phyloP scores from a whole-genome alignment of 2,329 filamentous ascomycete genomes.

The Diaporthe velutina region DNA sequence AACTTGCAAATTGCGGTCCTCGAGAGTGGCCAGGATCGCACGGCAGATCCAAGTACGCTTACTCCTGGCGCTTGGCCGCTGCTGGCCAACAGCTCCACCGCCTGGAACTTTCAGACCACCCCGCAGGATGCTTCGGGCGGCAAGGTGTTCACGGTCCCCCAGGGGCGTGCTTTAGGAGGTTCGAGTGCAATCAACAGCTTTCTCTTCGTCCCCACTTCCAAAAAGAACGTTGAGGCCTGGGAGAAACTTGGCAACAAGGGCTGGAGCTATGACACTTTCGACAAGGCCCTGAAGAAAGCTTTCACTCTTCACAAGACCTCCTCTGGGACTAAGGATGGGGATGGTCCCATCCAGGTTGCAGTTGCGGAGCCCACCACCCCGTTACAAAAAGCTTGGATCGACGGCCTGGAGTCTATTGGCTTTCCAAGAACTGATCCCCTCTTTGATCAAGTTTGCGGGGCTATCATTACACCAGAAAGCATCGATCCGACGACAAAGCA shows the following conservation, averaged over 20 bases:
- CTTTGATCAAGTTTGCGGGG: conserved; percentile 28
- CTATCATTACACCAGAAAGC: conserved; percentile 25
- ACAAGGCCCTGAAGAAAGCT: conserved; percentile 2
- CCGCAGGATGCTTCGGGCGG: too few relatives aligned
- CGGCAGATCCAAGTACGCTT: too few relatives aligned
- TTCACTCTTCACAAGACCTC: conserved; percentile 4
- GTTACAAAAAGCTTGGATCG: conserved; percentile 39
- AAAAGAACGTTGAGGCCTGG: conserved; percentile 39
- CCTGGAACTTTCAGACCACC: too few relatives aligned
- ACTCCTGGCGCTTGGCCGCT: too few relatives aligned
- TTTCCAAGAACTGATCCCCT: conserved; percentile 35
- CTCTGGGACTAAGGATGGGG: not conserved
- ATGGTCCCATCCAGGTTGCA: conserved; percentile 15
- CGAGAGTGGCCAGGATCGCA: too few relatives aligned
- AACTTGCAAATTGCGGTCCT: too few relatives aligned
- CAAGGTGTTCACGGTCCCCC: conserved; percentile 9
- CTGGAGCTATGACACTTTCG: conserved; percentile 37
- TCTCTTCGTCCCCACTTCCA: conserved; percentile 37
- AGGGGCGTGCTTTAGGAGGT: conserved; percentile 39
- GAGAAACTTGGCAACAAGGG: conserved; percentile 40
- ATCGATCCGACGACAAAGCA: conserved; percentile 40
- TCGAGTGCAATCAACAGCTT: conserved; percentile 42
- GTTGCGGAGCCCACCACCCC: conserved; percentile 13
- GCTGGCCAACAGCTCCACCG: too few relatives aligned
- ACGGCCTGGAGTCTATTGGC: conserved; percentile 38